Evolutionary conservation across 352 stramenopile genomes (phyloP).

Genomic region (Globisporangium perplexum): DNA sequence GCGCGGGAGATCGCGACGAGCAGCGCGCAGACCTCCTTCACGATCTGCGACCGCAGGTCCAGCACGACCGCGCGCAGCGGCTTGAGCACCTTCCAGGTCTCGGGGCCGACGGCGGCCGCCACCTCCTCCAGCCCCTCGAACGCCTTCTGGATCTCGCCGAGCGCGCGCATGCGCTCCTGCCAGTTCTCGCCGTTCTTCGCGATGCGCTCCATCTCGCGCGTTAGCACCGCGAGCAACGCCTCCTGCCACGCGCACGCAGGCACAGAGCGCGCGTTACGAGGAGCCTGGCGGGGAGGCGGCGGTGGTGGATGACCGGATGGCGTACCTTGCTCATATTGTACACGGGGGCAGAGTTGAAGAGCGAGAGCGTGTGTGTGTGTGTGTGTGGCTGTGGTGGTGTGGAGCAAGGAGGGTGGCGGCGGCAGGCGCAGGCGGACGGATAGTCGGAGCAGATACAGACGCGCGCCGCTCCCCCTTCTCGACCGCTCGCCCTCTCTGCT

Average conservation of each 20-base stretch:
- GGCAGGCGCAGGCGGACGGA: too few relatives aligned
- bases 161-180: conserved; percentile 63
- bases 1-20: conserved; percentile 52
- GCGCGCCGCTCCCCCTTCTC: too few relatives aligned
- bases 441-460: too few relatives aligned
- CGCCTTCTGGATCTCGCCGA: conserved; percentile 55
- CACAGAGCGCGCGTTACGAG: too few relatives aligned
- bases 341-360: too few relatives aligned
- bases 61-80: conserved; percentile 69
- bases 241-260: conserved; percentile 13
- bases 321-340: neutral
- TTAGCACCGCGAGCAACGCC: conserved; percentile 27
- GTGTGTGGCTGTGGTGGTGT: too few relatives aligned
- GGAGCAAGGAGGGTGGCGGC: too few relatives aligned
- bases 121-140: conserved; percentile 58
- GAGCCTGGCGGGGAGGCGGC: too few relatives aligned
- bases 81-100: conserved; percentile 71
- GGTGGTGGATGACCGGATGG: too few relatives aligned
- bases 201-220: conserved; percentile 75
- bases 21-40: conserved; percentile 74
- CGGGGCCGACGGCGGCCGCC: conserved; percentile 31
- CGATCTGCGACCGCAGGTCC: conserved; percentile 80
- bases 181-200: conserved; percentile 76
- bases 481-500: too few relatives aligned
- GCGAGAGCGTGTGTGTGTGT: neutral